Conservation (phyloP, 768 basidiomycete genomes). For the Serendipita sp. region DNA sequence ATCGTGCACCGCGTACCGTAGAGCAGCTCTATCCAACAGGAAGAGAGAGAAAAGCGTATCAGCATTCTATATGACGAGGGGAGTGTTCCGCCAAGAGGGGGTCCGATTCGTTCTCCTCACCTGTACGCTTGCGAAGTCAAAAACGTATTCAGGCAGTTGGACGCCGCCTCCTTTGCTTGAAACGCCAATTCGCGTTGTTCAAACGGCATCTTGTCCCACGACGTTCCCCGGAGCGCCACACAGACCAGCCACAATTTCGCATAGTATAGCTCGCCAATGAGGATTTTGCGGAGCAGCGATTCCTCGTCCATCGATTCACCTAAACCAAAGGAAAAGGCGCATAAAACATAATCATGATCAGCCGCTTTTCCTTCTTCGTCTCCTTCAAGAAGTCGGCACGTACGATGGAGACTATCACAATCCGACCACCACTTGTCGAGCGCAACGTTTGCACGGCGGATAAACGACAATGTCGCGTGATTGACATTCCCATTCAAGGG, state of each 20-base stretch:
- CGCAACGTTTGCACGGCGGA: slow-evolving; percentile 71
- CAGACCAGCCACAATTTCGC: slow-evolving; percentile 93
- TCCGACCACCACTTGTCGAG: slow-evolving; percentile 86
- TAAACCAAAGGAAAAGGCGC: slow-evolving; percentile 17
- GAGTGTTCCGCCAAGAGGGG: too few species aligned
- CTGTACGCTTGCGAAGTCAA: slow-evolving; percentile 66
- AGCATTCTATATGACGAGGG: too few species aligned
- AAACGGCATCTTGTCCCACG: slow-evolving; percentile 93
- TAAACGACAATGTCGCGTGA: slow-evolving; percentile 69
- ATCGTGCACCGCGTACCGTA: slow-evolving; percentile 86
- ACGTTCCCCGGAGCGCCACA: slow-evolving; percentile 75
- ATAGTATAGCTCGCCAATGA: slow-evolving; percentile 78
- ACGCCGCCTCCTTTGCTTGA: slow-evolving; percentile 87
- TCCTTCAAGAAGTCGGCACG: slow-evolving; percentile 17
- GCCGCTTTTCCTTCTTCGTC: not conserved
- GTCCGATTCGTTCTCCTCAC: too few species aligned
- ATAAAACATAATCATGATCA: too few species aligned
- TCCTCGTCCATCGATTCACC: slow-evolving; percentile 74
- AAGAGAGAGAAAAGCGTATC: too few species aligned
- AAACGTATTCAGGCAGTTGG: slow-evolving; percentile 71
- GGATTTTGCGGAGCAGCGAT: slow-evolving; percentile 69
- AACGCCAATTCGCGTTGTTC: slow-evolving; percentile 91
- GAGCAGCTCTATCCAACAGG: slow-evolving; percentile 53
- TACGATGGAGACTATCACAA: slow-evolving; percentile 73
- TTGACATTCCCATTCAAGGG: slow-evolving; percentile 78